These are phyloP conservation scores for Benincasa hispida DNA, from an alignment of 306 rosid species.

Conservation along the genomic window DNA sequence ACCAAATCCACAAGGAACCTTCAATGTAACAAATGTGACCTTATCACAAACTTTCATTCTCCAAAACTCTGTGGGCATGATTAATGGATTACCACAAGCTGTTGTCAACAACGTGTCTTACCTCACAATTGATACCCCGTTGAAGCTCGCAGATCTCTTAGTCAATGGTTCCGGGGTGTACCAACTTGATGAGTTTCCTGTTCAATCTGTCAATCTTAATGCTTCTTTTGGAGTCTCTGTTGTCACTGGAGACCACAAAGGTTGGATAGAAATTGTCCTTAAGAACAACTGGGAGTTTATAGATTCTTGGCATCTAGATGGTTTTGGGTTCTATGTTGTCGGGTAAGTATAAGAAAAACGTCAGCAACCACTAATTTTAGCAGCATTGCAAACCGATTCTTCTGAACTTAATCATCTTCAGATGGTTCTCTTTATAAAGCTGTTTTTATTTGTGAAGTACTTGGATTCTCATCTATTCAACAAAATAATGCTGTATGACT, in stretches of 20 bases:
- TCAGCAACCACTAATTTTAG: neutral
- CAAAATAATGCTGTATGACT: neutral
- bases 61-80: conserved; percentile 16
- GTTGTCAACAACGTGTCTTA: conserved; percentile 68
- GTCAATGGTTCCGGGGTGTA: conserved; percentile 47
- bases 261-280: conserved; percentile 64
- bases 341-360: conserved; percentile 27
- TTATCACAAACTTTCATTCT: conserved; percentile 57
- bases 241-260: conserved; percentile 44
- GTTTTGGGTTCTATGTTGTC: conserved; percentile 54
- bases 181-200: conserved; percentile 44
- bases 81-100: conserved; percentile 19
- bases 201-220: conserved; percentile 22
- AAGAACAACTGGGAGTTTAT: conserved; percentile 27
- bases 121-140: conserved; percentile 39
- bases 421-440: neutral
- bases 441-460: neutral
- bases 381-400: neutral
- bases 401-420: neutral
- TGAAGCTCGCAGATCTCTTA: conserved; percentile 62
- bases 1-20: conserved; percentile 80
- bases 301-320: conserved; percentile 83
- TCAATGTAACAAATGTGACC: conserved; percentile 56
- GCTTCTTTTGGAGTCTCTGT: conserved; percentile 49
- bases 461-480: neutral